Conservation (phyloP, 208 protist species). For the Kentomonas sorsogonicus region DNA sequence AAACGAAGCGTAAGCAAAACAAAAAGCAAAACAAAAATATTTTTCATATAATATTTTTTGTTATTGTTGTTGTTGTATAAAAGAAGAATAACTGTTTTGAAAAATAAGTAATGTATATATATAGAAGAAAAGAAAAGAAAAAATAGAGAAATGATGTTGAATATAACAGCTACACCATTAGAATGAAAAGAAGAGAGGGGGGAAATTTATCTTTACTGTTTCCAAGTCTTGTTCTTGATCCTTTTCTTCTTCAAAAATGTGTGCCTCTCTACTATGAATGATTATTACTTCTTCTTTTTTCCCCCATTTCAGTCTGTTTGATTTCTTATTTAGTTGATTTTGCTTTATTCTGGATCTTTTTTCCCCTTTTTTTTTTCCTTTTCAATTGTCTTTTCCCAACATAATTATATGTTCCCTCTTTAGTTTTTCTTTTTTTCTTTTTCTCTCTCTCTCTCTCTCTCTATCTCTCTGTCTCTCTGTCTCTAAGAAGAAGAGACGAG, state of each 20-base stretch:
- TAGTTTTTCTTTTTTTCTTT: neutral
- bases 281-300: too few species aligned
- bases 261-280: too few species aligned
- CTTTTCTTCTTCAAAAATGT: too few species aligned
- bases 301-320: too few species aligned
- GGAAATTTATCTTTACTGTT: too few species aligned
- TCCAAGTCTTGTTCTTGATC: too few species aligned
- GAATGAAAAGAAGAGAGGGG: too few species aligned
- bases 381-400: neutral
- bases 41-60: conserved; percentile 5
- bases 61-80: neutral
- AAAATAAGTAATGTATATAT: neutral
- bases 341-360: too few species aligned
- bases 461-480: too few species aligned
- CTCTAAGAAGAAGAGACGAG: neutral
- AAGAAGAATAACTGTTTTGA: neutral
- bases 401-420: neutral
- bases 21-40: conserved; percentile 1
- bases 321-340: too few species aligned
- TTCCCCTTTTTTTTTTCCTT: neutral
- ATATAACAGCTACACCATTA: too few species aligned
- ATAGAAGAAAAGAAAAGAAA: conserved; percentile 3
- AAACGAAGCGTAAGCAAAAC: neutral
- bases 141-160: too few species aligned
- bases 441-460: neutral